Percentiles rank a stretch among this genome's conserved stretches.
Evolutionary conservation across 2,329 filamentous ascomycete genomes (phyloP).

Genomic region (Colletotrichum chlorophyti): DNA sequence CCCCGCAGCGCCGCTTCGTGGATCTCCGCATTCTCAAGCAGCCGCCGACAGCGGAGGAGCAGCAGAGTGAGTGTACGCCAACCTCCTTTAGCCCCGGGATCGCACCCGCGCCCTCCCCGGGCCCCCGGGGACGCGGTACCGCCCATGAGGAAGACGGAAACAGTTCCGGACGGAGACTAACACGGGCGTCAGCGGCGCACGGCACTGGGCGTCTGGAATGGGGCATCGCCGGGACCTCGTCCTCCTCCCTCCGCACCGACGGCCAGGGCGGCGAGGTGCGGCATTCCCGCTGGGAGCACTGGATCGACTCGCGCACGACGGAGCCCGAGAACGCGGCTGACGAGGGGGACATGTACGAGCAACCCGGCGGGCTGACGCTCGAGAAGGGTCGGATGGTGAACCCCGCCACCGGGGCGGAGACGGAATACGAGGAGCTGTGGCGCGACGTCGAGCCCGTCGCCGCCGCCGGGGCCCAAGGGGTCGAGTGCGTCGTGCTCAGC

Average conservation of each 20-base stretch:
- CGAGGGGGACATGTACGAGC: slow-evolving; percentile 61
- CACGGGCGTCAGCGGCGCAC: neutral
- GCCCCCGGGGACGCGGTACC: too few relatives aligned
- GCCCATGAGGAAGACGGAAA: too few relatives aligned
- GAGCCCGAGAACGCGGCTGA: slow-evolving; percentile 52
- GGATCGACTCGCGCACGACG: slow-evolving; percentile 61
- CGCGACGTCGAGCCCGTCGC: slow-evolving; percentile 46
- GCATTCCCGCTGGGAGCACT: slow-evolving; percentile 61
- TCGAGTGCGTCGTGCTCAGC: slow-evolving; percentile 47
- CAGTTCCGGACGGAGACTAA: slow-evolving; percentile 17
- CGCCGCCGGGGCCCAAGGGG: slow-evolving; percentile 9
- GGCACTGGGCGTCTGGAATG: slow-evolving; percentile 59
- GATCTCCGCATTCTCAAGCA: slow-evolving; percentile 62
- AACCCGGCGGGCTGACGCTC: slow-evolving; percentile 48
- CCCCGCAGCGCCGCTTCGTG: slow-evolving; percentile 62
- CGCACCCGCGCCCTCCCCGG: neutral
- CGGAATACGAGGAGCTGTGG: slow-evolving; percentile 74
- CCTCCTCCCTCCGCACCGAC: slow-evolving; percentile 38
- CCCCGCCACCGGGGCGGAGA: slow-evolving; percentile 55
- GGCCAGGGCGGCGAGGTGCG: slow-evolving; percentile 35
- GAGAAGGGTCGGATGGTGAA: slow-evolving; percentile 69
- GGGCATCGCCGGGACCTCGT: slow-evolving; percentile 67
- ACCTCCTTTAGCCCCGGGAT: neutral
- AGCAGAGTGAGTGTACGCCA: neutral
- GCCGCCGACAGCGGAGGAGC: slow-evolving; percentile 26